phyloP scores from a whole-genome alignment of 2,329 filamentous ascomycete genomes.

The Colletotrichum costaricense region DNA sequence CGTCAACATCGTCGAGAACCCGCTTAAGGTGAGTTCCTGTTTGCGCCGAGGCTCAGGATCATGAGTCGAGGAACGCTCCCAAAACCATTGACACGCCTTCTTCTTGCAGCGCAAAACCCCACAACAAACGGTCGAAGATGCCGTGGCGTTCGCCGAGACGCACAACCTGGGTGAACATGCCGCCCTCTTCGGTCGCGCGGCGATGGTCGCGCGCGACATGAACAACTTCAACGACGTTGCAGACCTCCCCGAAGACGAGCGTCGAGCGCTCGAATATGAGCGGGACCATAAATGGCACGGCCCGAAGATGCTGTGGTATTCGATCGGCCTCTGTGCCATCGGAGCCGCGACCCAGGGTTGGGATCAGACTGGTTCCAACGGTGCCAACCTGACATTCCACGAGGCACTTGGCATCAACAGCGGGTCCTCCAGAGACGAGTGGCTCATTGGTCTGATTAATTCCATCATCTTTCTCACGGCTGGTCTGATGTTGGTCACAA shows the following conservation, averaged over 20 bases:
- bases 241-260: conserved; percentile 42
- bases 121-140: conserved; percentile 47
- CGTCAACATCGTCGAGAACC: too few species aligned
- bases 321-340: too few species aligned
- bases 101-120: conserved; percentile 40
- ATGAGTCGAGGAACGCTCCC: too few species aligned
- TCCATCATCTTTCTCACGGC: conserved; percentile 43
- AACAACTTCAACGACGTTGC: conserved; percentile 41
- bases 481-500: too few species aligned
- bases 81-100: too few species aligned
- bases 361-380: conserved; percentile 74
- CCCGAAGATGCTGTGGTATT: too few species aligned
- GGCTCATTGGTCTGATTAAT: conserved; percentile 72
- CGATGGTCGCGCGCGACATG: conserved; percentile 48
- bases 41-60: too few species aligned
- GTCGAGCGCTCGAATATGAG: too few species aligned
- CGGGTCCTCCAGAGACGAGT: conserved; percentile 50
- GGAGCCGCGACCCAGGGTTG: conserved; percentile 65
- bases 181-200: conserved; percentile 51
- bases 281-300: too few species aligned
- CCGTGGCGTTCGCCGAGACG: conserved; percentile 60
- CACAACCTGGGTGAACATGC: conserved; percentile 61
- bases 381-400: conserved; percentile 72
- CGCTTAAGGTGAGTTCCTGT: too few species aligned
- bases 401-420: conserved; percentile 51